These are phyloP conservation scores for Verticillium longisporum DNA, from an alignment of 2,329 filamentous ascomycete species.

Conservation along the genomic window DNA sequence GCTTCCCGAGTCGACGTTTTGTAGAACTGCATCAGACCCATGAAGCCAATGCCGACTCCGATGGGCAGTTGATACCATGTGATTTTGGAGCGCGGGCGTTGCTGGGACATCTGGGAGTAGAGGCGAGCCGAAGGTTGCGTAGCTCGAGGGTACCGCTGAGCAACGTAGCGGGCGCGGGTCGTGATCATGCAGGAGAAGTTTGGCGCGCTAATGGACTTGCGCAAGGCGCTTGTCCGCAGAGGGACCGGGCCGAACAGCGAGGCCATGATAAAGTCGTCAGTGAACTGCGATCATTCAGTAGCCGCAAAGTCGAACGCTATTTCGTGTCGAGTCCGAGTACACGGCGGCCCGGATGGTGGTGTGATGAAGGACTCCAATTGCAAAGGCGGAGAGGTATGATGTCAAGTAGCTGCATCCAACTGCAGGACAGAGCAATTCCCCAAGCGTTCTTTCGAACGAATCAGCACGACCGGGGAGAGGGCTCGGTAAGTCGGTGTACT, in stretches of 20 bases:
- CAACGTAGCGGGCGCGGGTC: not conserved
- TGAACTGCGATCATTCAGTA: not conserved
- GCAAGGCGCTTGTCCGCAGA: constrained; percentile 22
- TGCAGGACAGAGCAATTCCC: not conserved
- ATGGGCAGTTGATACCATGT: constrained; percentile 91
- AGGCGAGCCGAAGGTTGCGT: constrained; percentile 19
- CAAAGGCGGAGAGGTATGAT: not conserved
- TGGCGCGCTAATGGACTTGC: constrained; percentile 17
- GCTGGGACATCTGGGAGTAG: constrained; percentile 35
- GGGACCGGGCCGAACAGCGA: constrained; percentile 27
- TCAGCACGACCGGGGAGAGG: not conserved
- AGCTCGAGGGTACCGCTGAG: constrained; percentile 5
- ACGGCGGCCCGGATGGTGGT: not conserved
- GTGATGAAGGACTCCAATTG: not conserved
- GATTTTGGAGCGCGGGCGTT: constrained; percentile 47
- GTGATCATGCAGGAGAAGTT: constrained; percentile 13
- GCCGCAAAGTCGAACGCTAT: not conserved
- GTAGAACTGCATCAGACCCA: constrained; percentile 79
- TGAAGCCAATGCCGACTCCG: constrained; percentile 75
- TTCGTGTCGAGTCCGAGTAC: not conserved
- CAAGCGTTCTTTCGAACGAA: not conserved
- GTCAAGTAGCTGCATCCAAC: not conserved
- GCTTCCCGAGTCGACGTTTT: constrained; percentile 57
- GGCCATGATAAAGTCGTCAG: constrained; percentile 18
- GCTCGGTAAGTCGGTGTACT: not conserved